Percentiles rank a stretch among this genome's conserved stretches.
Evolutionary conservation across 163 green algal species (phyloP).

Genomic region (Chlamydomonas reinhardtii): DNA sequence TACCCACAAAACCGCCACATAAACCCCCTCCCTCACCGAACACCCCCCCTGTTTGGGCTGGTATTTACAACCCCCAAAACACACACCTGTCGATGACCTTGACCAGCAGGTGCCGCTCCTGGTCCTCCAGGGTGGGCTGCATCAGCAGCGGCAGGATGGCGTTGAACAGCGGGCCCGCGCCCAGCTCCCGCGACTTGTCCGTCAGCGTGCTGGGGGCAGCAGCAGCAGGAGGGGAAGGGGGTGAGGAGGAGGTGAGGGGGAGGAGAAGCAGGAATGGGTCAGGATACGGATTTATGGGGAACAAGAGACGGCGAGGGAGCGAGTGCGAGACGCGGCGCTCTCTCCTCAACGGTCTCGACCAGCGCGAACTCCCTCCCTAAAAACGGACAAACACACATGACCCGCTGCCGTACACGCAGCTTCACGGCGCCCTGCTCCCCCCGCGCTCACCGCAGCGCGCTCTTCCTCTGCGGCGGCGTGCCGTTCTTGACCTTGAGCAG

Average conservation of each 20-base stretch:
- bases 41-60: too few species aligned
- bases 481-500: slow-evolving; percentile 99
- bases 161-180: slow-evolving; percentile 97
- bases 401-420: too few species aligned
- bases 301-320: too few species aligned
- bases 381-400: too few species aligned
- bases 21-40: too few species aligned
- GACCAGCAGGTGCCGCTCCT: slow-evolving; percentile 88
- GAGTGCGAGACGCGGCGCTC: too few species aligned
- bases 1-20: too few species aligned
- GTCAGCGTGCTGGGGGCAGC: slow-evolving; percentile 78
- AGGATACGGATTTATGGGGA: too few species aligned
- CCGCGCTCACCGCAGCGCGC: slow-evolving; percentile 84
- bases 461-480: slow-evolving; percentile 97
- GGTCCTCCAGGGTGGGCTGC: slow-evolving; percentile 81
- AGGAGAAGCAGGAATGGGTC: not conserved
- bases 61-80: not conserved
- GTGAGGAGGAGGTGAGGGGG: not conserved
- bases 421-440: not conserved
- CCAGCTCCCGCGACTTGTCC: slow-evolving; percentile 98
- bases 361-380: too few species aligned
- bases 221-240: too few species aligned
- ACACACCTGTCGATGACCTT: slow-evolving; percentile 84
- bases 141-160: slow-evolving; percentile 99
- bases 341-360: too few species aligned